These are phyloP conservation scores for Hevea brasiliensis DNA, from an alignment of 345 rosid species.

Conservation along the genomic window DNA sequence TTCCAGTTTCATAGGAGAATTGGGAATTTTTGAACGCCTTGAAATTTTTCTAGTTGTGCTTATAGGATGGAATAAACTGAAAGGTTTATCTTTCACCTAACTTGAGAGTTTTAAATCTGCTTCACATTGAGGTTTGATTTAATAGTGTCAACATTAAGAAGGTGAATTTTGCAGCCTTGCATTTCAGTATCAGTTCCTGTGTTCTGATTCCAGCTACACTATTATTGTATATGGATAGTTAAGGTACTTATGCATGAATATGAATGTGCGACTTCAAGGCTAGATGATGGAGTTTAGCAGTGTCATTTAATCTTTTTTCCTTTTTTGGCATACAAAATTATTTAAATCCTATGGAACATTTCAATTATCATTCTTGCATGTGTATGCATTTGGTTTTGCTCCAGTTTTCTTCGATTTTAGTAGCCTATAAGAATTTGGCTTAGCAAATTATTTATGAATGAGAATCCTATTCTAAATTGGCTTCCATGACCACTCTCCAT, in stretches of 20 bases:
- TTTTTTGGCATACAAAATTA: not conserved
- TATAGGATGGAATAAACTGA: not conserved
- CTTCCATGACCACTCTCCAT: not conserved
- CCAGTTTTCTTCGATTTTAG: too few species aligned
- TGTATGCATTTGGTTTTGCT: too few species aligned
- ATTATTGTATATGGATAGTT: not conserved
- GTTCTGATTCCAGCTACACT: not conserved
- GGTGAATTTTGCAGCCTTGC: not conserved
- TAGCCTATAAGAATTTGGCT: not conserved
- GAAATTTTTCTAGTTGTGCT: not conserved
- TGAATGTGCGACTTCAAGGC: not conserved
- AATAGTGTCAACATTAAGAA: not conserved
- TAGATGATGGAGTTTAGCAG: not conserved
- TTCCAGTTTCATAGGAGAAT: not conserved
- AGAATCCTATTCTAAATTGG: not conserved
- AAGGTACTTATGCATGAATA: not conserved
- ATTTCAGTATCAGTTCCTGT: not conserved
- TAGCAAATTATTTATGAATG: too few species aligned
- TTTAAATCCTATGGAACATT: not conserved
- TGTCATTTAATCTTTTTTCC: not conserved
- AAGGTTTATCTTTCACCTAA: not conserved
- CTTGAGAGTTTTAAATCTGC: not conserved
- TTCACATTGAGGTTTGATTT: too few species aligned
- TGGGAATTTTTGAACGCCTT: not conserved
- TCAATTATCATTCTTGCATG: too few species aligned